A percentile compares a stretch with the other conserved stretches of the same genome.
phyloP scores from a whole-genome alignment of 169 alveolate genomes.

The Amoebophrya sp. region DNA sequence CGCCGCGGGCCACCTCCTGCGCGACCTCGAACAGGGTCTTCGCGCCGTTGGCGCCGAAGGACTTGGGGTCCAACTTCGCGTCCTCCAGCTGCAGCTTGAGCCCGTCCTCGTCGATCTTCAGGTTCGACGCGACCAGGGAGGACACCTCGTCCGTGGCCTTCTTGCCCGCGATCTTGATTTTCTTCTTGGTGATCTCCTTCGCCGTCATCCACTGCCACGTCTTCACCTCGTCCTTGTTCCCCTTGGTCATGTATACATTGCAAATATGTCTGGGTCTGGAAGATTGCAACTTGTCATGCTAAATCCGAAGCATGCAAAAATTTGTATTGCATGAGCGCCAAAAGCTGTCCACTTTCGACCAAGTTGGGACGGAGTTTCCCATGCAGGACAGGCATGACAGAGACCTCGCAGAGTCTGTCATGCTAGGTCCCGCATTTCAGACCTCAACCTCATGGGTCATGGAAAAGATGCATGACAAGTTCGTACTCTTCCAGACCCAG shows the following conservation, averaged over 20 bases:
- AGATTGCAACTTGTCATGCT: too few species aligned
- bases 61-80: neutral
- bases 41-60: neutral
- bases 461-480: too few species aligned
- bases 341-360: too few species aligned
- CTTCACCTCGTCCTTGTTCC: neutral
- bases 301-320: too few species aligned
- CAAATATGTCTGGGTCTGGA: too few species aligned
- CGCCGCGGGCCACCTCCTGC: neutral
- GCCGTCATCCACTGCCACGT: neutral
- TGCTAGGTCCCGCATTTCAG: too few species aligned
- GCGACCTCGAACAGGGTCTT: neutral
- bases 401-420: too few species aligned
- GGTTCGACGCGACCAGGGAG: neutral
- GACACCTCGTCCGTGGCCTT: neutral
- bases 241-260: neutral
- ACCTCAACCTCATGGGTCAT: too few species aligned
- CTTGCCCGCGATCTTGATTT: neutral
- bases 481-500: too few species aligned
- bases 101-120: neutral
- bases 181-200: neutral
- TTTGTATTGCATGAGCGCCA: too few species aligned
- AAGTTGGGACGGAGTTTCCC: too few species aligned
- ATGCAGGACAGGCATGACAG: too few species aligned
- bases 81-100: neutral